phyloP scores from a whole-genome alignment of 139 green algal genomes.

The Chlamydomonas schloesseri region DNA sequence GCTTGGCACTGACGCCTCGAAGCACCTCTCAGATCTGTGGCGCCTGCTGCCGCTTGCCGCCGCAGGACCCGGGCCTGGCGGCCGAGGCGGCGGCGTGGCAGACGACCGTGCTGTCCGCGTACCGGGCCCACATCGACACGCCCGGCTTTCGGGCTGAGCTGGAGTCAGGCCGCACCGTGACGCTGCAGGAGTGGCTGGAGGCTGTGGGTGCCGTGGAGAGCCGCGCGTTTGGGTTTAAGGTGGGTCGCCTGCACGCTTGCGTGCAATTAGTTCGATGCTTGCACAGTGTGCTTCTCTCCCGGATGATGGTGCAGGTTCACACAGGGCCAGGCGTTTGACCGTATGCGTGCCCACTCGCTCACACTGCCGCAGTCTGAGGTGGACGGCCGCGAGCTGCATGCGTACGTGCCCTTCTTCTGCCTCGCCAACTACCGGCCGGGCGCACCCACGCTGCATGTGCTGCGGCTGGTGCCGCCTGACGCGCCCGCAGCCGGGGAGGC shows the following conservation, averaged over 20 bases:
- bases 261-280: too few relatives aligned
- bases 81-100: slow-evolving; percentile 33
- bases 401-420: slow-evolving; percentile 58
- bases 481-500: not conserved
- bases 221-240: slow-evolving; percentile 55
- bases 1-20: too few relatives aligned
- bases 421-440: slow-evolving; percentile 55
- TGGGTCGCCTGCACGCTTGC: not conserved
- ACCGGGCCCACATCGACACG: not conserved
- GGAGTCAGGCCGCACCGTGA: not conserved
- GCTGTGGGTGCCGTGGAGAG: slow-evolving; percentile 57
- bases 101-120: not conserved
- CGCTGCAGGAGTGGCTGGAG: slow-evolving; percentile 46
- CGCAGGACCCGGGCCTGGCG: too few relatives aligned
- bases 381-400: slow-evolving; percentile 13
- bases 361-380: not conserved
- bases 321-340: too few relatives aligned
- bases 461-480: not conserved
- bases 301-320: too few relatives aligned
- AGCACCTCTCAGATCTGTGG: too few relatives aligned
- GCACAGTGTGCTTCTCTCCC: too few relatives aligned
- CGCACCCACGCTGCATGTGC: slow-evolving; percentile 11
- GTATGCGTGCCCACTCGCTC: too few relatives aligned
- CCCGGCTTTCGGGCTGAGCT: not conserved
- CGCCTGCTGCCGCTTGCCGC: too few relatives aligned